A percentile compares a stretch with the other conserved stretches of the same genome.
These are phyloP conservation scores for Torulaspora quercuum DNA, from an alignment of 805 yeast genomes.

Conservation along the genomic window DNA sequence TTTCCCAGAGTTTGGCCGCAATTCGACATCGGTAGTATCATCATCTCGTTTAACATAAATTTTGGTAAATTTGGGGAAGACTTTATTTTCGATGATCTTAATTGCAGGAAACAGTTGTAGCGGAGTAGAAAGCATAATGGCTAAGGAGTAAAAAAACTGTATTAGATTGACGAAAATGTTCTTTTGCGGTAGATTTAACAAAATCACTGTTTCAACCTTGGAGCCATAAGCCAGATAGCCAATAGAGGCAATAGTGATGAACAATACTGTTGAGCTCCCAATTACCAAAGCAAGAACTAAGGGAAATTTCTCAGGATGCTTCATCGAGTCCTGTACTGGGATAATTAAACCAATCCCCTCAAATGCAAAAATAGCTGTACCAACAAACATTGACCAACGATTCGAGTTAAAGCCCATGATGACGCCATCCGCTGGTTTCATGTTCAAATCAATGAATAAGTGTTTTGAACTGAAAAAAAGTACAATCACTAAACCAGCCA, in stretches of 20 bases:
- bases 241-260: slow-evolving; percentile 59
- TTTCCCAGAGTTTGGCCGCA: slow-evolving; percentile 51
- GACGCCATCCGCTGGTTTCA: slow-evolving; percentile 53
- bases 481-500: slow-evolving; percentile 63
- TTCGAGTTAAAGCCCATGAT: slow-evolving; percentile 49
- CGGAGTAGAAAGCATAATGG: slow-evolving; percentile 77
- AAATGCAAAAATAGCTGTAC: slow-evolving; percentile 84
- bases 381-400: slow-evolving; percentile 69
- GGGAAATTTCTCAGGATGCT: slow-evolving; percentile 69
- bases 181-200: slow-evolving; percentile 67
- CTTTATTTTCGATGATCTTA: slow-evolving; percentile 60
- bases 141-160: slow-evolving; percentile 69
- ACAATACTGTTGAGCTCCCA: slow-evolving; percentile 56
- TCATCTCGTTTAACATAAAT: slow-evolving; percentile 19
- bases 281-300: slow-evolving; percentile 59
- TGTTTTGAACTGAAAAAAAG: slow-evolving; percentile 48
- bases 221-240: slow-evolving; percentile 72
- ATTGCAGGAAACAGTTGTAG: slow-evolving; percentile 77
- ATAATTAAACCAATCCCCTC: slow-evolving; percentile 82
- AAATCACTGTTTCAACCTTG: slow-evolving; percentile 60
- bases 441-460: slow-evolving; percentile 26
- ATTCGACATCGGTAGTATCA: slow-evolving; percentile 18
- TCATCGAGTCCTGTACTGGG: slow-evolving; percentile 81
- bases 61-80: slow-evolving; percentile 45
- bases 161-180: slow-evolving; percentile 58